Percentiles rank a stretch among this genome's conserved stretches.
Conservation (phyloP, 805 yeast genomes). For the Starmerella cellae region DNA sequence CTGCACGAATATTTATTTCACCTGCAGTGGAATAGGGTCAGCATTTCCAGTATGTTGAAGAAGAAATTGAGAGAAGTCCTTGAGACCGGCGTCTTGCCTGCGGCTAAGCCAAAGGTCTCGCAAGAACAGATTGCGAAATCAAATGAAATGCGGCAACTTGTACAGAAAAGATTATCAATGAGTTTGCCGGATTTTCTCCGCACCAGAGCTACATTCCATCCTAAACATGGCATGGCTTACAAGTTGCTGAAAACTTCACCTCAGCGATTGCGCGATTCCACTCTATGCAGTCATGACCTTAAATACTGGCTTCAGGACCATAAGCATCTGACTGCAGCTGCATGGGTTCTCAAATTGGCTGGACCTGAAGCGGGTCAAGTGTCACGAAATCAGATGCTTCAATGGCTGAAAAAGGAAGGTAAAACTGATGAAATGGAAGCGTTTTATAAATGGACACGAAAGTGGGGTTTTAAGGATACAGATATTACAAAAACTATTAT, state of each 20-base stretch:
- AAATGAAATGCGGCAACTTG: slow-evolving; percentile 9
- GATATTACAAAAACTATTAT: slow-evolving; percentile 12
- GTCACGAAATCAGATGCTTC: slow-evolving; percentile 19
- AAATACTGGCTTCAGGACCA: slow-evolving; percentile 19
- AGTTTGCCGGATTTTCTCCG: slow-evolving; percentile 15
- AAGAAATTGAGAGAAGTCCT: neutral
- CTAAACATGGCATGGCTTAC: slow-evolving; percentile 21
- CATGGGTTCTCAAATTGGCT: slow-evolving; percentile 21
- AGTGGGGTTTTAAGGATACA: slow-evolving; percentile 22
- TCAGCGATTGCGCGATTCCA: slow-evolving; percentile 16
- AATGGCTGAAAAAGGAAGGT: slow-evolving; percentile 14
- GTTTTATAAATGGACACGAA: slow-evolving; percentile 19
- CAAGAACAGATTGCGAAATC: neutral
- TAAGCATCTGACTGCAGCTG: slow-evolving; percentile 18
- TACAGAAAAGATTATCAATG: slow-evolving; percentile 11
- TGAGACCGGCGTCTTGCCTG: neutral
- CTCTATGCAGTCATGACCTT: slow-evolving; percentile 19
- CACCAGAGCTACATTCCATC: slow-evolving; percentile 13
- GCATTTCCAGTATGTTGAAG: neutral
- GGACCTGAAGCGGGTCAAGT: slow-evolving; percentile 17
- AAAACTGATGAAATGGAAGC: slow-evolving; percentile 1
- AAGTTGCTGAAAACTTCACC: slow-evolving; percentile 17
- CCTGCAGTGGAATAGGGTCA: no score
- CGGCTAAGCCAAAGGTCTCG: neutral
- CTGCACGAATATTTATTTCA: no score